Conservation (phyloP, 495 filamentous ascomycete genomes). For the Annulohypoxylon nitens region DNA sequence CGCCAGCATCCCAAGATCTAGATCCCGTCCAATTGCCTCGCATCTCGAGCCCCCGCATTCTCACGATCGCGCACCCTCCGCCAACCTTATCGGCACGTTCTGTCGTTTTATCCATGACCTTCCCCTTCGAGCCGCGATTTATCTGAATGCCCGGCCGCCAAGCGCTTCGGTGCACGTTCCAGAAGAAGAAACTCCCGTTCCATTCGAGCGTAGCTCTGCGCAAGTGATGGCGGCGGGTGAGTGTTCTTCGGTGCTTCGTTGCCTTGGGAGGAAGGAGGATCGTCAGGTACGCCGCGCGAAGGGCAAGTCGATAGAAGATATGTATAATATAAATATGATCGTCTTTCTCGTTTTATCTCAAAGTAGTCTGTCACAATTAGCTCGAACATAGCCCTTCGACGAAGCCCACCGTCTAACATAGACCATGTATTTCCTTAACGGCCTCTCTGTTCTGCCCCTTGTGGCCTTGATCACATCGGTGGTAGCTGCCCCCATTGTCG, state of each 20-base stretch:
- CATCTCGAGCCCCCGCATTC: constrained; percentile 22
- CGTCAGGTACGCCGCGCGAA: constrained; percentile 24
- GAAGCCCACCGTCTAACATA: background rate
- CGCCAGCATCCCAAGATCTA: constrained; percentile 11
- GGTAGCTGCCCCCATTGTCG: constrained; percentile 37
- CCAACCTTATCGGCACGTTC: constrained; percentile 48
- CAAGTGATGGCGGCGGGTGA: constrained; percentile 11
- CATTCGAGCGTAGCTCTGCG: constrained; percentile 13
- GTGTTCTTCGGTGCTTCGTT: constrained; percentile 33
- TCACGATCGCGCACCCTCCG: constrained; percentile 36
- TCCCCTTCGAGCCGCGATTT: constrained; percentile 31
- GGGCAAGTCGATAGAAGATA: background rate
- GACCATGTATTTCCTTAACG: constrained; percentile 38
- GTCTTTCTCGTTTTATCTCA: background rate
- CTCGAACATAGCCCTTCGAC: constrained; percentile 10
- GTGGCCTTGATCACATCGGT: constrained; percentile 41
- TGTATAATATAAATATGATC: constrained; percentile 16
- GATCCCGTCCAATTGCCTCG: constrained; percentile 9
- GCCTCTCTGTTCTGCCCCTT: constrained; percentile 40
- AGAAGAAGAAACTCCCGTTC: constrained; percentile 41
- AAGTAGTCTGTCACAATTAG: background rate
- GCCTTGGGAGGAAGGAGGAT: constrained; percentile 45
- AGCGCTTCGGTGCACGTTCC: constrained; percentile 36
- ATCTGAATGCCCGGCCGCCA: constrained; percentile 9
- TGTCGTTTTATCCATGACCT: constrained; percentile 37